A percentile compares a stretch with the other conserved stretches of the same genome.
Evolutionary conservation across 768 basidiomycete species (phyloP).

Genomic region (Mycena kentingensis): DNA sequence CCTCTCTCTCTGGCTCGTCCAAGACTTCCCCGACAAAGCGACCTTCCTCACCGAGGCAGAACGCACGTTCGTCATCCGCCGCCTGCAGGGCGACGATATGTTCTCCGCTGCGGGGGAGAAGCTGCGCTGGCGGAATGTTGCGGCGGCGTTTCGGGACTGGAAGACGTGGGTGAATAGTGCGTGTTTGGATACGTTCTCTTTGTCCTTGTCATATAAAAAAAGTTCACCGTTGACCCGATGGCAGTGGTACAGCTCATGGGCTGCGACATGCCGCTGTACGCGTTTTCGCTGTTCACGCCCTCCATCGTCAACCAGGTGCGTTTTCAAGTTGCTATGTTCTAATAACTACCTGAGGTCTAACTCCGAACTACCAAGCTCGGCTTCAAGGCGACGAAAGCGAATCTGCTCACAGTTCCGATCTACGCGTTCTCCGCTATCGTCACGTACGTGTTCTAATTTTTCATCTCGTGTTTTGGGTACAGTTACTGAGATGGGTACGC

Average conservation of each 20-base stretch:
- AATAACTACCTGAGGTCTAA: slow-evolving; percentile 21
- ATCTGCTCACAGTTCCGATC: slow-evolving; percentile 76
- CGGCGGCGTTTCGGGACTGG: slow-evolving; percentile 65
- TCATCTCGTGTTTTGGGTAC: not conserved
- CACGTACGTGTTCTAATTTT: slow-evolving; percentile 44
- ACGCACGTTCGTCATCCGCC: slow-evolving; percentile 60
- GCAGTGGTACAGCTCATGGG: slow-evolving; percentile 74
- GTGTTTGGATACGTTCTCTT: slow-evolving; percentile 22
- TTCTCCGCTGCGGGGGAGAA: slow-evolving; percentile 64
- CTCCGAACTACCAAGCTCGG: slow-evolving; percentile 40
- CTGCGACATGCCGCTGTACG: slow-evolving; percentile 60
- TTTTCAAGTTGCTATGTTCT: not conserved
- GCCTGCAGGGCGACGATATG: slow-evolving; percentile 65
- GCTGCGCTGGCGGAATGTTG: slow-evolving; percentile 56
- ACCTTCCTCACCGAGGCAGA: slow-evolving; percentile 69
- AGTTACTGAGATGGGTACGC: not conserved
- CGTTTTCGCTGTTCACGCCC: slow-evolving; percentile 56
- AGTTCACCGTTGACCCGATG: slow-evolving; percentile 10
- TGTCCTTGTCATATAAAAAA: not conserved
- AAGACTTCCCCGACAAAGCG: slow-evolving; percentile 78
- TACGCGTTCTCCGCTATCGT: slow-evolving; percentile 73
- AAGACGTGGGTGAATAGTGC: slow-evolving; percentile 73
- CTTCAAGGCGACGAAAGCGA: slow-evolving; percentile 64
- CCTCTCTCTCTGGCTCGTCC: slow-evolving; percentile 70
- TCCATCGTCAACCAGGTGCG: slow-evolving; percentile 59